These are phyloP conservation scores for Trametes coccinea DNA, from an alignment of 768 basidiomycete species.

Conservation along the genomic window DNA sequence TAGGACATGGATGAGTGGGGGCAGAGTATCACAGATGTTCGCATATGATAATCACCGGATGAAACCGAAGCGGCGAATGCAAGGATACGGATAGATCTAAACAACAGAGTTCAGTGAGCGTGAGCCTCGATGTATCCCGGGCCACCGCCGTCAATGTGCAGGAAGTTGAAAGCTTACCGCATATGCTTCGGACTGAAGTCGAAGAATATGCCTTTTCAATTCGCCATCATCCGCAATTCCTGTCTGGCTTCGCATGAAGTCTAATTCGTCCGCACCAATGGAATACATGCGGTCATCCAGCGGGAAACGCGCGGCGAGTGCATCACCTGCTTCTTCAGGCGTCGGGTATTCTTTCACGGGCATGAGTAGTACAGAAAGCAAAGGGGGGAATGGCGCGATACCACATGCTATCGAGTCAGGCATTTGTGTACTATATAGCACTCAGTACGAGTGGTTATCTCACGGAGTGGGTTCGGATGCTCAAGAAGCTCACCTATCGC, in stretches of 20 bases:
- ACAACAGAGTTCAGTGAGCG: not conserved
- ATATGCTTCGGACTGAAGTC: slow-evolving; percentile 26
- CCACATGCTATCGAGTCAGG: too few relatives aligned
- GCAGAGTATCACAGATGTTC: too few relatives aligned
- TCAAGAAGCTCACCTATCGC: too few relatives aligned
- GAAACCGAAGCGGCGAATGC: slow-evolving; percentile 26
- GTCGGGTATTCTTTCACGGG: too few relatives aligned
- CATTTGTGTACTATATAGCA: too few relatives aligned
- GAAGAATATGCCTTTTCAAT: slow-evolving; percentile 33
- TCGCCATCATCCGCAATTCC: slow-evolving; percentile 32
- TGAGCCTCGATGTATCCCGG: too few relatives aligned
- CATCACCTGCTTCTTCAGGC: not conserved
- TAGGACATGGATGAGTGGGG: not conserved
- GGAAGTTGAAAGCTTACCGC: slow-evolving; percentile 6
- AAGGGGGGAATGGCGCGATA: too few relatives aligned
- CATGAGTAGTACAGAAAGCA: too few relatives aligned
- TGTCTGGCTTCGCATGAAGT: slow-evolving; percentile 23
- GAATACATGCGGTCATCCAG: slow-evolving; percentile 20
- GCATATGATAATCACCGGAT: slow-evolving; percentile 9
- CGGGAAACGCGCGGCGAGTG: not conserved
- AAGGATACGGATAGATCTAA: slow-evolving; percentile 26
- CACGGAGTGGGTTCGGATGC: too few relatives aligned
- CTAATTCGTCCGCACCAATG: slow-evolving; percentile 8
- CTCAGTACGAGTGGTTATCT: too few relatives aligned
- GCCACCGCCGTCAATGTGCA: too few relatives aligned